Evolutionary conservation across 306 rosid genomes (phyloP), one percentile per base, ranked within the genome.

Genomic region (Medicago arabica): DNA sequence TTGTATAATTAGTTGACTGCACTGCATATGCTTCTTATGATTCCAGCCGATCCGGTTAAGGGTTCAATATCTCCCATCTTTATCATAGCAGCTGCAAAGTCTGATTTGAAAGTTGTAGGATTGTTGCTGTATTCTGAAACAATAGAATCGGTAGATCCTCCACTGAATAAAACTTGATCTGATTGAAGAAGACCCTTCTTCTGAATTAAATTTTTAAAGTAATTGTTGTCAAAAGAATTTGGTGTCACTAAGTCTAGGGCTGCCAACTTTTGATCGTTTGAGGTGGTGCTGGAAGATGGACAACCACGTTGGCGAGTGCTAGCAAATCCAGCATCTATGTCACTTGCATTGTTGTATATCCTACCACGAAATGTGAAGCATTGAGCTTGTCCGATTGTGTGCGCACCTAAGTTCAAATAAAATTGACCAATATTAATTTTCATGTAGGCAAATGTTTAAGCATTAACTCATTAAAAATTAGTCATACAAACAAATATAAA

Each of bases 201-300:
- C 19, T 84, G 87, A 54, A 88, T 78, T 51, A 88, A 75, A 51
- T 88, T 86, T 69, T 86, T 86, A 69, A 71, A 88, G 47, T 86
- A 88, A n/a, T 86, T 86, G 76, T 84, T 80, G 78, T 88, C 90
- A 58, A 86, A 86, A 1, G 86, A 85, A 62, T 86, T 88, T 0
- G 88, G 90, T 11, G 92, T 86, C 3, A 88, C 89, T 81, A 88
- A 80, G 6, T 88, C 92, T 0, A 88, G 54, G 36, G 90, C 39
- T 18, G 92, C 84, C 78, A 84, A 75, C 44, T 77, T 88, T 40
- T 62, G 6, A 41, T 84, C 4, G 7, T 87, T 83, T 2, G 11
- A 1, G 15, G 55, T 50, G 17, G 55, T 15, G 6, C 19, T 50
- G 2, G 8, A 15, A 6, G 80, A 54, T 9, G 88, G 92, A 58